Percentiles rank a stretch among this genome's conserved stretches.
phyloP scores from a whole-genome alignment of 2,329 filamentous ascomycete genomes.

The Colletotrichum orchidophilum region DNA sequence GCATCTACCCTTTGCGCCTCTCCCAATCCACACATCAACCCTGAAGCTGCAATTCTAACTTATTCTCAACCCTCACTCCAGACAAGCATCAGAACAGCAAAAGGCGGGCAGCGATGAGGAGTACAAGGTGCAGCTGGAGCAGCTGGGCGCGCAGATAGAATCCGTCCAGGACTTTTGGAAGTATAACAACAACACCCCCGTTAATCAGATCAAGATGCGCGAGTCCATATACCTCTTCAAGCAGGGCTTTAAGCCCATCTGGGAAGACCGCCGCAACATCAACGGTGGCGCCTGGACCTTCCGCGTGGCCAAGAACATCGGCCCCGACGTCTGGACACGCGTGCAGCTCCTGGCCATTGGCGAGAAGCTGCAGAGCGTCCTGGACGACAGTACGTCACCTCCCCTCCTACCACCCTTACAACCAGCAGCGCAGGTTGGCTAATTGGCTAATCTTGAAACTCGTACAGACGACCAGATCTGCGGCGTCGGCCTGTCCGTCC shows the following conservation, averaged over 20 bases:
- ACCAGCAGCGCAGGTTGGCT: not conserved
- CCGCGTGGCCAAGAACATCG: slow-evolving; percentile 80
- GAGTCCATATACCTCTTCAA: slow-evolving; percentile 86
- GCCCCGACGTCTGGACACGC: slow-evolving; percentile 81
- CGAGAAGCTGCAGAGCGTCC: slow-evolving; percentile 78
- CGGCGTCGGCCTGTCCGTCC: slow-evolving; percentile 85
- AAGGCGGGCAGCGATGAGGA: slow-evolving; percentile 47
- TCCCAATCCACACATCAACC: not conserved
- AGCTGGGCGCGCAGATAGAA: slow-evolving; percentile 74
- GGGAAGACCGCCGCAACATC: slow-evolving; percentile 88
- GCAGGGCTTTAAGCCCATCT: slow-evolving; percentile 77
- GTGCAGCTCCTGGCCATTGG: slow-evolving; percentile 85
- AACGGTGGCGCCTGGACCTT: slow-evolving; percentile 93
- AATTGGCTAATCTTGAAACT: too few species aligned
- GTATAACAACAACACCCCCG: slow-evolving; percentile 83
- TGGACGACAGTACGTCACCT: slow-evolving; percentile 69
- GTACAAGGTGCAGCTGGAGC: slow-evolving; percentile 67
- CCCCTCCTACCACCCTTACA: not conserved
- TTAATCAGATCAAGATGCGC: slow-evolving; percentile 78
- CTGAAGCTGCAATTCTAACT: not conserved
- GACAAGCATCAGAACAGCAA: slow-evolving; percentile 56
- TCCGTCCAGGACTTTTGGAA: slow-evolving; percentile 88
- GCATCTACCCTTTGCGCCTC: not conserved
- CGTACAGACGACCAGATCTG: slow-evolving; percentile 82
- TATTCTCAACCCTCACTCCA: slow-evolving; percentile 35